Conservation (phyloP, 352 stramenopile species). For the Globisporangium megalacanthum region DNA sequence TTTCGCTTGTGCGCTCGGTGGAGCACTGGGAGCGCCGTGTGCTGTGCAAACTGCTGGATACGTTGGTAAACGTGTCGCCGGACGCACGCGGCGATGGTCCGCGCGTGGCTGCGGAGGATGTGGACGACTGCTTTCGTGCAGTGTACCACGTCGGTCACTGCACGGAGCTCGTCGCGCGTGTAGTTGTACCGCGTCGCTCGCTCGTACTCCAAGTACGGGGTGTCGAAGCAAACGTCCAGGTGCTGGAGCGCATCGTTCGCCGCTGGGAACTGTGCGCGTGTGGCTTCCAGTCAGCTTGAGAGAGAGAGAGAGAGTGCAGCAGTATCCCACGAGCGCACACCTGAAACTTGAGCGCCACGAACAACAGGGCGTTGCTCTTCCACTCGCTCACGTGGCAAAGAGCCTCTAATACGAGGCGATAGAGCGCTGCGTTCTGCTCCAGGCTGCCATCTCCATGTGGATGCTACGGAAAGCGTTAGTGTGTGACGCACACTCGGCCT, state of each 20-base stretch:
- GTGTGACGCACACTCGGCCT: neutral
- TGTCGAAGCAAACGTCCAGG: conserved; percentile 20
- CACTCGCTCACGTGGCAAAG: conserved; percentile 38
- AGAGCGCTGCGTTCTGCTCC: conserved; percentile 23
- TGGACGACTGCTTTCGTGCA: conserved; percentile 63
- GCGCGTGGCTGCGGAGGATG: conserved; percentile 28
- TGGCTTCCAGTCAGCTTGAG: neutral
- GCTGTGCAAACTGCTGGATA: conserved; percentile 72
- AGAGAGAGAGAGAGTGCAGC: neutral
- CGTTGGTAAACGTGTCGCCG: conserved; percentile 51
- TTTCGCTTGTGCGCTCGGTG: conserved; percentile 86
- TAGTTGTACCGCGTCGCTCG: conserved; percentile 73
- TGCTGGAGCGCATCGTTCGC: conserved; percentile 22
- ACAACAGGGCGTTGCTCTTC: conserved; percentile 53
- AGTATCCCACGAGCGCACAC: conserved; percentile 9
- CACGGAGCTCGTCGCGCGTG: conserved; percentile 40
- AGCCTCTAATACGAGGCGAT: conserved; percentile 23
- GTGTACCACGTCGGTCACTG: conserved; percentile 59
- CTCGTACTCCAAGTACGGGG: conserved; percentile 57
- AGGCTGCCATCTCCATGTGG: neutral
- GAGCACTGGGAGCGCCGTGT: conserved; percentile 66
- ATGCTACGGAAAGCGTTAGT: neutral
- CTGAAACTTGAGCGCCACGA: conserved; percentile 55
- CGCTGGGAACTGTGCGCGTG: conserved; percentile 22
- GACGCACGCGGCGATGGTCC: conserved; percentile 33